Conservation (phyloP, 148 eudicot species). For the Tetragonia tetragonoides region DNA sequence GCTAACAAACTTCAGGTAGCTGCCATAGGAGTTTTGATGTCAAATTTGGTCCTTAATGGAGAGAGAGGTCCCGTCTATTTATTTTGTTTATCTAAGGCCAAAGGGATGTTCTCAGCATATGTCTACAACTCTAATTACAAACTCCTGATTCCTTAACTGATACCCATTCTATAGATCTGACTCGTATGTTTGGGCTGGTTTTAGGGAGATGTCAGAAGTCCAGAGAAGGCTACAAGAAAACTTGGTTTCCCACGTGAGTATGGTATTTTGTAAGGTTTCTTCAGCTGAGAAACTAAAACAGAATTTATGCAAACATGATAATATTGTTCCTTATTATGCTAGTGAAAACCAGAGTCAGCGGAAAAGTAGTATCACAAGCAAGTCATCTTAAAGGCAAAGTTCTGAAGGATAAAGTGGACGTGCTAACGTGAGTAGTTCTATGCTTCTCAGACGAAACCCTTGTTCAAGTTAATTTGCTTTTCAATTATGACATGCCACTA, state of each 20-base stretch:
- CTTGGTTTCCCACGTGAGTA: conserved; percentile 61
- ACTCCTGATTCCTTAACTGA: conserved; percentile 7
- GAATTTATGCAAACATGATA: not conserved
- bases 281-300: not conserved
- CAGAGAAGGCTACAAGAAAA: conserved; percentile 33
- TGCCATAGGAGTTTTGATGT: not conserved
- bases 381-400: conserved; percentile 45
- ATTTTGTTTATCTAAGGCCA: not conserved
- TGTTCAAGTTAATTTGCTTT: not conserved
- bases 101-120: not conserved
- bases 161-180: not conserved
- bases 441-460: not conserved
- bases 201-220: conserved; percentile 46
- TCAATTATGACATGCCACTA: not conserved
- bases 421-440: conserved; percentile 42
- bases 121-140: not conserved
- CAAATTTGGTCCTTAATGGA: not conserved
- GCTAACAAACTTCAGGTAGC: conserved; percentile 33
- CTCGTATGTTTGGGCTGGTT: conserved; percentile 15
- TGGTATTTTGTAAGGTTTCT: not conserved
- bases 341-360: conserved; percentile 57
- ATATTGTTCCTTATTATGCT: not conserved
- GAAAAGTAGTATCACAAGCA: conserved; percentile 37
- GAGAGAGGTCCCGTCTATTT: not conserved
- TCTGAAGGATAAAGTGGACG: conserved; percentile 50